A percentile compares a stretch with the other conserved stretches of the same genome.
phyloP scores from a whole-genome alignment of 129 eudicot species.

The Artemisia annua region DNA sequence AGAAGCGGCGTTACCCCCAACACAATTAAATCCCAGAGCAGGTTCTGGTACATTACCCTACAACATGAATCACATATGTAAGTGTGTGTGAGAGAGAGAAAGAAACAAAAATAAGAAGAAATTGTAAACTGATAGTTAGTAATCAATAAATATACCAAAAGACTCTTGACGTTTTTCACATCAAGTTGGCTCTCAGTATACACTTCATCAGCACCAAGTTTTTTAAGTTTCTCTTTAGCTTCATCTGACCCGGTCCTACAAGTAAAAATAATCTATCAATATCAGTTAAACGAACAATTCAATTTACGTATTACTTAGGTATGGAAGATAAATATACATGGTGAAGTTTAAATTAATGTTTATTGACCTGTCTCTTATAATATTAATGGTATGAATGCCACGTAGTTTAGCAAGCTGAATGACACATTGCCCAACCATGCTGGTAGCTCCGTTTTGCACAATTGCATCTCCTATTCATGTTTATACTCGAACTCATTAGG shows the following conservation, averaged over 20 bases:
- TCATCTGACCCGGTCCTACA: conserved; percentile 87
- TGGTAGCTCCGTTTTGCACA: conserved; percentile 98
- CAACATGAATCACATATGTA: conserved; percentile 12
- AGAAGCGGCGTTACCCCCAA: conserved; percentile 98
- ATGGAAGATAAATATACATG: neutral
- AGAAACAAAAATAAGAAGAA: neutral
- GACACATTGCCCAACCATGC: conserved; percentile 97
- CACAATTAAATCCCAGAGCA: conserved; percentile 84
- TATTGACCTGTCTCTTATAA: conserved; percentile 85
- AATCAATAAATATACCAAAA: conserved; percentile 52
- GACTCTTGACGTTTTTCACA: conserved; percentile 68
- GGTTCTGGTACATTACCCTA: conserved; percentile 84
- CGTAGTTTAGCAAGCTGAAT: conserved; percentile 84
- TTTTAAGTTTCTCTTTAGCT: conserved; percentile 72
- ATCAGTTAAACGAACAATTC: conserved; percentile 11
- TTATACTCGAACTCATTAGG: conserved; percentile 17
- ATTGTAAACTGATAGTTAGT: neutral
- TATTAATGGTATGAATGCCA: conserved; percentile 74
- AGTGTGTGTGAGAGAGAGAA: neutral
- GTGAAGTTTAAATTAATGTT: neutral
- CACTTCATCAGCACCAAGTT: conserved; percentile 88
- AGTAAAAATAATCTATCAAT: conserved; percentile 4
- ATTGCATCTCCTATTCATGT: conserved; percentile 67
- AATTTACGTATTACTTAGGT: neutral
- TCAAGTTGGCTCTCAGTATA: conserved; percentile 81